Evolutionary conservation across 2,329 filamentous ascomycete genomes (phyloP), one percentile per base, ranked within the genome.

Genomic region (Neodidymelliopsis sp.): DNA sequence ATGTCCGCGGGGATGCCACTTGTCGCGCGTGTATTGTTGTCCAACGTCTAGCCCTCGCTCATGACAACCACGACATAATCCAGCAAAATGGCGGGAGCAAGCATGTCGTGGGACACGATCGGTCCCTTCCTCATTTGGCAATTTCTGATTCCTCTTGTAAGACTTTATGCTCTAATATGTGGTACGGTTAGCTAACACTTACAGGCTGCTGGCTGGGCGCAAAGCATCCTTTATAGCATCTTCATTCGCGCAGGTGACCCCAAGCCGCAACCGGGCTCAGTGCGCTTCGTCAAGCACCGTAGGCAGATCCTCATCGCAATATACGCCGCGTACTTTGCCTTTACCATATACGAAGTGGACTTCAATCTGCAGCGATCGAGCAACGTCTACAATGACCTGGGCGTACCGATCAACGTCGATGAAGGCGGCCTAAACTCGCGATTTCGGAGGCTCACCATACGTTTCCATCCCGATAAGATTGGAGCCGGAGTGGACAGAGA

Each of bases 281-380:
- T 85, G 2, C 85, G 85, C 58, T 90, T 84, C 71, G 79, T 81
- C 56, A 80, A 82, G 48, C 90, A 97, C 77, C 87, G 91, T 52
- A 88, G 89, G 49, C 84, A 85, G 62, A 93, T 97, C 70, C 86
- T 94, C 71, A 87, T 93, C 67, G 78, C 87, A 60, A 90, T 97
- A 65, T 87, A 97, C 39, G 79, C 87, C 37, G 76, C 84, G 53
- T 99, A 97, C 76, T 89, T 97, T 27, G 75, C 88, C 57, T 97
- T 96, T 79, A 96, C 91, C 35, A 85, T 97, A 64, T 94, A 92
- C 77, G 93, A 97, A 76, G 88, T 91, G 65, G 90, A 96, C 79
- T 85, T 89, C 77, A 85, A 90, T 56, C 81, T 96, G 20, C 87
- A 84, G 55, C 77, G 81, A 33, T 77, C 80, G 1, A 85, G 88